A percentile compares a stretch with the other conserved stretches of the same genome.
These are phyloP conservation scores for Oxytropis ochrocephala DNA, from an alignment of 306 rosid species.

Conservation along the genomic window DNA sequence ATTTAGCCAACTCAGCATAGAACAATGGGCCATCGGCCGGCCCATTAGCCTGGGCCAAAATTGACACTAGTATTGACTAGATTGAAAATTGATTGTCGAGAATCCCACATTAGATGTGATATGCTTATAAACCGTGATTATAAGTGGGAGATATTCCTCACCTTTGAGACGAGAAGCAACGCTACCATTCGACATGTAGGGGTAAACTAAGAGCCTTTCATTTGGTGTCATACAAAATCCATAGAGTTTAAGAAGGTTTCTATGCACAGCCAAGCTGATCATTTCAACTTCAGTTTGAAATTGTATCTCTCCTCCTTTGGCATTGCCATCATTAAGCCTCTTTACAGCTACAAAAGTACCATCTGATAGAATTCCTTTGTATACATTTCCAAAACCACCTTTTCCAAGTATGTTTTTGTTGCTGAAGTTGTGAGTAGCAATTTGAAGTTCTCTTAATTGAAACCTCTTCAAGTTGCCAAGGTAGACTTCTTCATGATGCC, in stretches of 20 bases:
- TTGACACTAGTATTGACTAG: too few relatives aligned
- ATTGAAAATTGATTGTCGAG: too few relatives aligned
- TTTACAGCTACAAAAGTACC: conserved; percentile 84
- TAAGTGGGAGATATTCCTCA: conserved; percentile 17
- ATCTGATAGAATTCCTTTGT: conserved; percentile 77
- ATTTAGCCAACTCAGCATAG: too few relatives aligned
- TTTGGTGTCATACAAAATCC: conserved; percentile 81
- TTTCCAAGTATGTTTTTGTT: conserved; percentile 79
- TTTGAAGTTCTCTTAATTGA: conserved; percentile 77
- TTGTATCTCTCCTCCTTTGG: conserved; percentile 78
- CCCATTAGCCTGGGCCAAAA: too few relatives aligned
- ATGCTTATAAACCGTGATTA: too few relatives aligned
- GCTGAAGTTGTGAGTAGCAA: conserved; percentile 86
- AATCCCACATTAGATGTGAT: too few relatives aligned
- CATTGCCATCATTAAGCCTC: conserved; percentile 84
- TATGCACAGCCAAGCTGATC: conserved; percentile 91
- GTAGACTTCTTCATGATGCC: conserved; percentile 71
- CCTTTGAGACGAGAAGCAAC: conserved; percentile 94
- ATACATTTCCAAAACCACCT: conserved; percentile 93
- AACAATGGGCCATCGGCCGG: too few relatives aligned
- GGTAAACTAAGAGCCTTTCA: conserved; percentile 83
- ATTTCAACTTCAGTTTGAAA: conserved; percentile 97
- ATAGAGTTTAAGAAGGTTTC: conserved; percentile 75
- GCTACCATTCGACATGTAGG: conserved; percentile 91
- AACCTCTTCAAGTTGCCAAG: conserved; percentile 91